Evolutionary conservation across 306 rosid species (phyloP).

Genomic region (Senna siamea): DNA sequence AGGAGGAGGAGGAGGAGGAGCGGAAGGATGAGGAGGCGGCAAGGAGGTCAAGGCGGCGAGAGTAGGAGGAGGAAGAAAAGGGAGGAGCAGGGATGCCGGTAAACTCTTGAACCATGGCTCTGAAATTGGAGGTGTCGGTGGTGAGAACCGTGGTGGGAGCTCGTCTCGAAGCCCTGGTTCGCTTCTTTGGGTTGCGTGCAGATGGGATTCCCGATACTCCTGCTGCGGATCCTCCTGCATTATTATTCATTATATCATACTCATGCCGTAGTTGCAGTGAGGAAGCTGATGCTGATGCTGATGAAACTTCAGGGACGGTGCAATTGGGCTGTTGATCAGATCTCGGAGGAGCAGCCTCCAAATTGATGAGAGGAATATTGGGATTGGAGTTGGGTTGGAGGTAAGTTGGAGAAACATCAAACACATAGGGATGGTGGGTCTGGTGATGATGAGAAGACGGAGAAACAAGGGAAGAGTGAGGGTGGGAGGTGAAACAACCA

Average conservation of each 20-base stretch:
- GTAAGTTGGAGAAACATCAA: constrained; percentile 56
- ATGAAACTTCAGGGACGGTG: too few species aligned
- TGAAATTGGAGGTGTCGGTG: constrained; percentile 86
- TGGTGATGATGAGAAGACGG: too few species aligned
- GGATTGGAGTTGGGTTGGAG: constrained; percentile 54
- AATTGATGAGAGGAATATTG: constrained; percentile 48
- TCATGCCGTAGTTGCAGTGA: too few species aligned
- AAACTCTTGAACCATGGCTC: constrained; percentile 98
- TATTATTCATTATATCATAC: too few species aligned
- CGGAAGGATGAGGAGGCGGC: constrained; percentile 46
- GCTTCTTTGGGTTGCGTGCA: constrained; percentile 65
- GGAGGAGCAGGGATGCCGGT: constrained; percentile 95
- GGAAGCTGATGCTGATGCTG: too few species aligned
- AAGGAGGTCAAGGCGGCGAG: constrained; percentile 67
- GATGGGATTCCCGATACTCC: too few species aligned
- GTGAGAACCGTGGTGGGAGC: constrained; percentile 94
- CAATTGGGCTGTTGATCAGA: too few species aligned
- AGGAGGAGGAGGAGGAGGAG: constrained; percentile 44
- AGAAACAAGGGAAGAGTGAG: constrained; percentile 39
- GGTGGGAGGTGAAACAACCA: constrained; percentile 42
- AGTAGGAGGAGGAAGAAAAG: constrained; percentile 59
- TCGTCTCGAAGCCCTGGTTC: constrained; percentile 85
- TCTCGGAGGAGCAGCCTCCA: constrained; percentile 18
- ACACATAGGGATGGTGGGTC: constrained; percentile 38
- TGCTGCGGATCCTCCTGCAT: too few species aligned